Conservation (phyloP, 2,329 filamentous ascomycete genomes). For the Lasiodiplodia sp. region DNA sequence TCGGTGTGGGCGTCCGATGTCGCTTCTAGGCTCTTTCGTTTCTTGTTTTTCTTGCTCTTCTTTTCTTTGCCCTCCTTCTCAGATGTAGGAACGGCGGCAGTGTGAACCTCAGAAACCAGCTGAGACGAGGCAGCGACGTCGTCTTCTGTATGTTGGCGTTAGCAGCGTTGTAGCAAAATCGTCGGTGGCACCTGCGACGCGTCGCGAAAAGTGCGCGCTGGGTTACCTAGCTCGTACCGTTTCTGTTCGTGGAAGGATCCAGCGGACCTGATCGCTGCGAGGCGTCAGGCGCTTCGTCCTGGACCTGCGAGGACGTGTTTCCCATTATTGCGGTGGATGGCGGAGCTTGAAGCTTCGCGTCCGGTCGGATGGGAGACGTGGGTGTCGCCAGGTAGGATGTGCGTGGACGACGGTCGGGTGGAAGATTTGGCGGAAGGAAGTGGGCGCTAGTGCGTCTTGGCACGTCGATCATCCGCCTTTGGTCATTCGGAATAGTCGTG, state of each 20-base stretch:
- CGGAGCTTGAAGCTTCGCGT: slow-evolving; percentile 17
- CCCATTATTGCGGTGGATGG: slow-evolving; percentile 22
- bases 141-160: slow-evolving; percentile 26
- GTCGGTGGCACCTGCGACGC: slow-evolving; percentile 16
- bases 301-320: slow-evolving; percentile 24
- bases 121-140: slow-evolving; percentile 31
- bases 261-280: neutral
- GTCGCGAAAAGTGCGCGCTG: slow-evolving; percentile 23
- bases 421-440: slow-evolving; percentile 19
- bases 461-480: slow-evolving; percentile 18
- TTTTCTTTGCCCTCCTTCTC: slow-evolving; percentile 8
- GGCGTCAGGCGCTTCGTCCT: slow-evolving; percentile 9
- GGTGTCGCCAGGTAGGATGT: slow-evolving; percentile 23
- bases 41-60: slow-evolving; percentile 27
- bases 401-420: slow-evolving; percentile 13
- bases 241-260: neutral
- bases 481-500: slow-evolving; percentile 4
- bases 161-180: slow-evolving; percentile 21
- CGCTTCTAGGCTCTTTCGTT: neutral
- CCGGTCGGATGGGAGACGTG: slow-evolving; percentile 7
- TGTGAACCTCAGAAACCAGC: slow-evolving; percentile 4
- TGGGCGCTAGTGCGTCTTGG: slow-evolving; percentile 22
- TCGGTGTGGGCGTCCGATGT: neutral
- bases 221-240: neutral
- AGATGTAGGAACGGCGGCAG: neutral